A percentile compares a stretch with the other conserved stretches of the same genome.
These are phyloP conservation scores for Penicillium rolfsii DNA, from an alignment of 2,329 filamentous ascomycete species.

Conservation along the genomic window DNA sequence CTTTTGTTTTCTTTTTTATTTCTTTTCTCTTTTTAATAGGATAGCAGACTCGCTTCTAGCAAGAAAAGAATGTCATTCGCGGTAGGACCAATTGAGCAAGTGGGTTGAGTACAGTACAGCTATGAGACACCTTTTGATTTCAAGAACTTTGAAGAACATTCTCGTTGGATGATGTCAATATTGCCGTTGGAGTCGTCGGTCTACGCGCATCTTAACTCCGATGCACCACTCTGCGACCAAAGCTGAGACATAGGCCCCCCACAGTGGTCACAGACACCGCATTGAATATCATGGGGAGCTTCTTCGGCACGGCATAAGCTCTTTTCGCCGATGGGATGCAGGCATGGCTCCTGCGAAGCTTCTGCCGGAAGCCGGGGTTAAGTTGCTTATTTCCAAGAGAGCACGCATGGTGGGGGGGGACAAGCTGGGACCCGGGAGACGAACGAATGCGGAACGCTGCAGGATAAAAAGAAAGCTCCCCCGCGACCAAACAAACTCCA, in stretches of 20 bases:
- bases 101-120: no score
- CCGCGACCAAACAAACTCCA: neutral
- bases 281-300: neutral
- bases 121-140: neutral
- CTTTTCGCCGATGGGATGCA: neutral
- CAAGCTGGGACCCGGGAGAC: no score
- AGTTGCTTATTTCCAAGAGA: neutral
- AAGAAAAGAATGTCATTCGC: no score
- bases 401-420: neutral
- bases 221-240: neutral
- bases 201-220: slow-evolving; percentile 13
- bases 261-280: slow-evolving; percentile 6
- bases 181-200: neutral
- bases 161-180: neutral
- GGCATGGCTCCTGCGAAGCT: neutral
- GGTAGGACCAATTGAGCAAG: no score
- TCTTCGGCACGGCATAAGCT: neutral
- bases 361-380: slow-evolving; percentile 3
- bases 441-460: neutral
- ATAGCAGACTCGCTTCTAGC: no score
- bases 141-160: neutral
- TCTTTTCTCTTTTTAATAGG: no score
- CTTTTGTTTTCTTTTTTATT: no score
- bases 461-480: slow-evolving; percentile 1
- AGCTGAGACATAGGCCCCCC: neutral